These are phyloP conservation scores for Fusarium xyrophilum DNA, from an alignment of 2,329 filamentous ascomycete species.

Conservation along the genomic window DNA sequence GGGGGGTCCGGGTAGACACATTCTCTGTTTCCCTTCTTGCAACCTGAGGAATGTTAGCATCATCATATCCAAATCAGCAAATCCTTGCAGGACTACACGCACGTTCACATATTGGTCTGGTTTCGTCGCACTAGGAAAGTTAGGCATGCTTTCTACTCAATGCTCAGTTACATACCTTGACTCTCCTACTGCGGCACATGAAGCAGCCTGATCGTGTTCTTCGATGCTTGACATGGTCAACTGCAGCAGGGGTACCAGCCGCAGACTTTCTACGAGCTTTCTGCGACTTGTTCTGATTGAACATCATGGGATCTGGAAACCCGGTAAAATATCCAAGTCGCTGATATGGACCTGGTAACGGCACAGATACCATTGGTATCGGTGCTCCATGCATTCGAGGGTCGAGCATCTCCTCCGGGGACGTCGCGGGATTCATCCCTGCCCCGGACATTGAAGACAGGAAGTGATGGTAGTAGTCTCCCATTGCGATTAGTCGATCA, in stretches of 20 bases:
- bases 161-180: constrained; percentile 67
- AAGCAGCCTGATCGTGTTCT: constrained; percentile 93
- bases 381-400: constrained; percentile 46
- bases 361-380: constrained; percentile 41
- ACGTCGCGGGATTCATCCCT: constrained; percentile 49
- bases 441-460: constrained; percentile 60
- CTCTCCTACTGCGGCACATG: constrained; percentile 86
- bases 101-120: constrained; percentile 84
- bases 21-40: constrained; percentile 88
- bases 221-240: constrained; percentile 84
- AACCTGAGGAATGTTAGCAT: constrained; percentile 63
- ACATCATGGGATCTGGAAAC: constrained; percentile 58
- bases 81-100: constrained; percentile 41
- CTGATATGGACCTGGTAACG: constrained; percentile 54
- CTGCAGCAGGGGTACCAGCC: constrained; percentile 52
- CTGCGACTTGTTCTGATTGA: constrained; percentile 56
- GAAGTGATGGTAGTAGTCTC: constrained; percentile 64
- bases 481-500: constrained; percentile 50
- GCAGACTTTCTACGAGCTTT: constrained; percentile 60
- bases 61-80: not conserved
- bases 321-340: constrained; percentile 58
- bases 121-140: constrained; percentile 80
- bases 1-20: constrained; percentile 85
- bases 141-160: constrained; percentile 8
- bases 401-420: constrained; percentile 51